These are phyloP conservation scores for Diaporthe ampelina DNA, from an alignment of 2,329 filamentous ascomycete genomes.

Conservation along the genomic window DNA sequence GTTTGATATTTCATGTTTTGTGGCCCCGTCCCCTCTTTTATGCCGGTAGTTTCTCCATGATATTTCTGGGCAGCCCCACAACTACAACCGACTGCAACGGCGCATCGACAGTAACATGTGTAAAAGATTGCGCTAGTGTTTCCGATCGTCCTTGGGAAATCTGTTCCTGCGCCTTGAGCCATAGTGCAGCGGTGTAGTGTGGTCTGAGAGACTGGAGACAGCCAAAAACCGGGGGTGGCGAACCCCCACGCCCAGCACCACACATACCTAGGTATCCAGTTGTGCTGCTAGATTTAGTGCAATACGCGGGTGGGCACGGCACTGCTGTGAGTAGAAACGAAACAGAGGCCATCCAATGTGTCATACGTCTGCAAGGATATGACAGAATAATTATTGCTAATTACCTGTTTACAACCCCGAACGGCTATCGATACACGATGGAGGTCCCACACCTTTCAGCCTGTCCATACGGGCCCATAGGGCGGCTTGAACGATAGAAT, in stretches of 20 bases:
- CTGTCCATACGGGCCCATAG: not conserved
- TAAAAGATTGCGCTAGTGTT: not conserved
- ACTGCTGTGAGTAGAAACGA: not conserved
- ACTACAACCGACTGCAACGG: not conserved
- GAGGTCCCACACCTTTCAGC: not conserved
- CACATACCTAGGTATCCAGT: not conserved
- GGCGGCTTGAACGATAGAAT: not conserved
- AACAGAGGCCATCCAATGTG: not conserved
- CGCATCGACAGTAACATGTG: no score
- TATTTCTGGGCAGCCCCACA: not conserved
- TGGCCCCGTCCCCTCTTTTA: constrained; percentile 4
- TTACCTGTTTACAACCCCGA: not conserved
- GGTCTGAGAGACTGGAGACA: not conserved
- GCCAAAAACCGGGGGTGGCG: not conserved
- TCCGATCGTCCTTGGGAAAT: not conserved
- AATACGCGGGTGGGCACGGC: not conserved
- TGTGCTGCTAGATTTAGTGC: not conserved
- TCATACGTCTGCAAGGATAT: not conserved
- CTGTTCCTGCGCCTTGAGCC: not conserved
- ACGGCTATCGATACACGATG: not conserved
- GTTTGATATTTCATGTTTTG: constrained; percentile 26
- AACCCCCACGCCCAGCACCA: not conserved
- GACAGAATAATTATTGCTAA: not conserved
- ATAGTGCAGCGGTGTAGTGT: not conserved
- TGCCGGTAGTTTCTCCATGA: not conserved